Conservation (phyloP, 176 grass and related monocot species). For the Metroxylon sagu region DNA sequence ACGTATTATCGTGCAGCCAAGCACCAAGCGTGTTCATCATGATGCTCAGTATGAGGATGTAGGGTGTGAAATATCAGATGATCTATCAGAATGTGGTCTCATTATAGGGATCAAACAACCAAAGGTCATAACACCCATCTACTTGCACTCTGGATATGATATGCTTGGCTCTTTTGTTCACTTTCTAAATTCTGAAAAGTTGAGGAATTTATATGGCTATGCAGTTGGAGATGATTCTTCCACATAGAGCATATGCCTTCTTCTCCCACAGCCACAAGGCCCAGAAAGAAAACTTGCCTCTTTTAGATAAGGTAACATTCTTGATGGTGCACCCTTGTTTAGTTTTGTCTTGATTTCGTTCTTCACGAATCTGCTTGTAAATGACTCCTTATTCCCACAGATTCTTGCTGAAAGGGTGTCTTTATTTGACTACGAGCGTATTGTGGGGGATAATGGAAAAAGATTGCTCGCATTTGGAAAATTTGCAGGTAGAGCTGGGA, state of each 20-base stretch:
- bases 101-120: constrained; percentile 94
- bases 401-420: constrained; percentile 85
- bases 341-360: neutral
- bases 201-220: neutral
- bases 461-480: constrained; percentile 87
- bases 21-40: constrained; percentile 81
- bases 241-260: constrained; percentile 72
- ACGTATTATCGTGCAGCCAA: constrained; percentile 82
- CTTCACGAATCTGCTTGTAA: neutral
- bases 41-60: constrained; percentile 83
- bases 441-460: constrained; percentile 70
- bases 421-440: constrained; percentile 86
- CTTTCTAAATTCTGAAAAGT: no score
- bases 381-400: constrained; percentile 22
- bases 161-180: no score
- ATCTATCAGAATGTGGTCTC: constrained; percentile 73
- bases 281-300: constrained; percentile 83
- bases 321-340: constrained; percentile 15
- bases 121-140: constrained; percentile 30
- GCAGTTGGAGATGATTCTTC: constrained; percentile 82
- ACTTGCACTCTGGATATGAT: no score
- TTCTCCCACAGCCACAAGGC: constrained; percentile 97
- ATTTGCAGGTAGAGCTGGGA: constrained; percentile 89
- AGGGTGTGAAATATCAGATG: constrained; percentile 77
- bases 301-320: constrained; percentile 71